Evolutionary conservation across 1,284 basidiomycete genomes (phyloP).

Genomic region (Trichosporon sp.): DNA sequence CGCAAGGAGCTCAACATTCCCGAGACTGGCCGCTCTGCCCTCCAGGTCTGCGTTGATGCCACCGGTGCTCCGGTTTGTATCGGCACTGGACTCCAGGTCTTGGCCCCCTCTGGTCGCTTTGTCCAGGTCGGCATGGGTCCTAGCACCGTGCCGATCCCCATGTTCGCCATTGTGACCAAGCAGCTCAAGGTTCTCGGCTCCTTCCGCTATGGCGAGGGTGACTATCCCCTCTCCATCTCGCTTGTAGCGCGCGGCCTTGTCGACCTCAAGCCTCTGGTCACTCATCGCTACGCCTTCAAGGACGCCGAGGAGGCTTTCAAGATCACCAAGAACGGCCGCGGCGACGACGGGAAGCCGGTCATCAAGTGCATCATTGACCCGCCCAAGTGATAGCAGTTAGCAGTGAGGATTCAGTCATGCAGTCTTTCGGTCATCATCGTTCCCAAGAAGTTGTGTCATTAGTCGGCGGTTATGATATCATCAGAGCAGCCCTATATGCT

Average conservation of each 20-base stretch:
- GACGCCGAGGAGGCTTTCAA: slow-evolving; percentile 54
- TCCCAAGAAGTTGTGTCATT: background rate
- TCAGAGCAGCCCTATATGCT: too few relatives aligned
- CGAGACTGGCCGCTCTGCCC: slow-evolving; percentile 48
- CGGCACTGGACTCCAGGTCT: slow-evolving; percentile 54
- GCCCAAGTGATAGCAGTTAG: slow-evolving; percentile 22
- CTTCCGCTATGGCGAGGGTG: slow-evolving; percentile 48
- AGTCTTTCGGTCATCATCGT: too few relatives aligned
- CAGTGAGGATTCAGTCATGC: too few relatives aligned
- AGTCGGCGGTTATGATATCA: background rate
- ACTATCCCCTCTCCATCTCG: slow-evolving; percentile 53
- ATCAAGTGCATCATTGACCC: slow-evolving; percentile 48
- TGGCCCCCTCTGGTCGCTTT: slow-evolving; percentile 57
- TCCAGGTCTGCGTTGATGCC: slow-evolving; percentile 59
- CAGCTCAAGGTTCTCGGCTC: slow-evolving; percentile 44
- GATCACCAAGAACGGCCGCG: slow-evolving; percentile 60
- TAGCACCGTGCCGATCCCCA: slow-evolving; percentile 37
- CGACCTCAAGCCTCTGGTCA: slow-evolving; percentile 53
- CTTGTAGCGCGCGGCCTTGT: slow-evolving; percentile 53
- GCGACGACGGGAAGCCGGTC: slow-evolving; percentile 53
- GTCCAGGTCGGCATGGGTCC: slow-evolving; percentile 48
- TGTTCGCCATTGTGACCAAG: slow-evolving; percentile 43
- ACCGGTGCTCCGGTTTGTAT: slow-evolving; percentile 61
- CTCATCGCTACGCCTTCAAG: slow-evolving; percentile 57
- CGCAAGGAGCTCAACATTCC: slow-evolving; percentile 49